Conservation (phyloP, 2,329 filamentous ascomycete species). For the Didymella lethalis region DNA sequence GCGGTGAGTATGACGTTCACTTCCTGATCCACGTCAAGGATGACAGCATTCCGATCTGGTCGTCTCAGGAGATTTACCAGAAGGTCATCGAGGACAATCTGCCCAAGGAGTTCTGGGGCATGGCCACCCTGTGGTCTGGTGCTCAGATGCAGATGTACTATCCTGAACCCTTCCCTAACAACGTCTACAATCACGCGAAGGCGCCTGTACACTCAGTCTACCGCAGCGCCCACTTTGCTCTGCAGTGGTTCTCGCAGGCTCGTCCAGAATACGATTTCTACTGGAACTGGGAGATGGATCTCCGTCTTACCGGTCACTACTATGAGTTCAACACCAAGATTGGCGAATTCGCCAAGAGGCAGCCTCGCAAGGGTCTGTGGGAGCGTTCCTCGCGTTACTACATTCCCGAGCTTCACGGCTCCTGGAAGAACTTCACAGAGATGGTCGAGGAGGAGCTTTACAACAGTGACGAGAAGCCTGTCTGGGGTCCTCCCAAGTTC, state of each 20-base stretch:
- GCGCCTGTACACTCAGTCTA: constrained; percentile 87
- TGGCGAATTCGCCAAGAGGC: constrained; percentile 68
- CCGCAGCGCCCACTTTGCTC: constrained; percentile 64
- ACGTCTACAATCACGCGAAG: constrained; percentile 67
- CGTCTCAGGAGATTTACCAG: constrained; percentile 73
- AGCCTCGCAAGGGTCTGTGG: constrained; percentile 77
- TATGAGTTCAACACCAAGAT: constrained; percentile 79
- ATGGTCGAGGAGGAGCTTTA: constrained; percentile 68
- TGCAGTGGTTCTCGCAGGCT: constrained; percentile 62
- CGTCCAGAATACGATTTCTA: constrained; percentile 61
- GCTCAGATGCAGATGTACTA: constrained; percentile 92
- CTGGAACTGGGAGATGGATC: constrained; percentile 94
- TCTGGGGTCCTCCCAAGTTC: constrained; percentile 70
- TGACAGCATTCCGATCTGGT: constrained; percentile 77
- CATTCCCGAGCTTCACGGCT: constrained; percentile 72
- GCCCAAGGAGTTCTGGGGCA: constrained; percentile 84
- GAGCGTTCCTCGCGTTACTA: constrained; percentile 77
- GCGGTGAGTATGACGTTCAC: constrained; percentile 86
- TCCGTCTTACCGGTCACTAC: constrained; percentile 80
- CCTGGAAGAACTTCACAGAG: constrained; percentile 72
- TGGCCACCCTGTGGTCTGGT: constrained; percentile 93
- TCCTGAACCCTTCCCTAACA: constrained; percentile 83
- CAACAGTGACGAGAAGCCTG: constrained; percentile 57
- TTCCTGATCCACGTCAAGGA: constrained; percentile 87
- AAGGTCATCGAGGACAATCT: constrained; percentile 72